Evolutionary conservation across 2,329 filamentous ascomycete genomes (phyloP).

Genomic region (Teratosphaeria destructans): DNA sequence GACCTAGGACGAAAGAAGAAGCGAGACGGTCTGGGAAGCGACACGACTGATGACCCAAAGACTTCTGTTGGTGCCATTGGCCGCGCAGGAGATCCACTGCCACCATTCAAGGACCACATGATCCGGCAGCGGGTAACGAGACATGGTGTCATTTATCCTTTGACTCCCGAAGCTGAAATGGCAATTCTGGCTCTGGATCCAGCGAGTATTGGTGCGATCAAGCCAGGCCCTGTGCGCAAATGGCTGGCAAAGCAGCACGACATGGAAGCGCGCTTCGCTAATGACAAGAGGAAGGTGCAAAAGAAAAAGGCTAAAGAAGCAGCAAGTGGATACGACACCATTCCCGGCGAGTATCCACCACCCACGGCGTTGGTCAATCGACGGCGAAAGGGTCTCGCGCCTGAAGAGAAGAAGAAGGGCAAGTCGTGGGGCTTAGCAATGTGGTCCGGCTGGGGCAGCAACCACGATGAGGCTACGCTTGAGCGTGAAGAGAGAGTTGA

Average conservation of each 20-base stretch:
- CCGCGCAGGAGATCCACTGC: constrained; percentile 76
- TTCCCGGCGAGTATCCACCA: constrained; percentile 66
- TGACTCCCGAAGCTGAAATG: constrained; percentile 56
- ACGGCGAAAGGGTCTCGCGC: constrained; percentile 32
- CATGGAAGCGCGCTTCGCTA: constrained; percentile 64
- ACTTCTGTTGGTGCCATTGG: constrained; percentile 47
- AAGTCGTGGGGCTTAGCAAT: constrained; percentile 63
- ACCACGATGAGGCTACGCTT: constrained; percentile 74
- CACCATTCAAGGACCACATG: constrained; percentile 74
- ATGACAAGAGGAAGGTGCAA: constrained; percentile 60
- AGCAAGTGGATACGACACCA: constrained; percentile 58
- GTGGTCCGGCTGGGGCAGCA: constrained; percentile 82
- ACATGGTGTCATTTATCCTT: constrained; percentile 61
- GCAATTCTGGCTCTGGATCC: constrained; percentile 54
- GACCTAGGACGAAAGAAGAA: constrained; percentile 8
- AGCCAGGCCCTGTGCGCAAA: constrained; percentile 65
- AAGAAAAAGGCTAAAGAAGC: constrained; percentile 65
- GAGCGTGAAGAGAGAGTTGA: constrained; percentile 44
- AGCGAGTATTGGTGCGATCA: constrained; percentile 65
- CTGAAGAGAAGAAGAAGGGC: constrained; percentile 22
- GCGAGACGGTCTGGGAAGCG: not conserved
- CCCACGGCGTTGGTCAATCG: constrained; percentile 56
- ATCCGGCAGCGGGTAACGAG: constrained; percentile 78
- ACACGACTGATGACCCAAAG: constrained; percentile 11
- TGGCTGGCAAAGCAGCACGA: constrained; percentile 68